Evolutionary conservation across 2,329 filamentous ascomycete species (phyloP).

Genomic region (Hymenotorrendiella dingleyae): DNA sequence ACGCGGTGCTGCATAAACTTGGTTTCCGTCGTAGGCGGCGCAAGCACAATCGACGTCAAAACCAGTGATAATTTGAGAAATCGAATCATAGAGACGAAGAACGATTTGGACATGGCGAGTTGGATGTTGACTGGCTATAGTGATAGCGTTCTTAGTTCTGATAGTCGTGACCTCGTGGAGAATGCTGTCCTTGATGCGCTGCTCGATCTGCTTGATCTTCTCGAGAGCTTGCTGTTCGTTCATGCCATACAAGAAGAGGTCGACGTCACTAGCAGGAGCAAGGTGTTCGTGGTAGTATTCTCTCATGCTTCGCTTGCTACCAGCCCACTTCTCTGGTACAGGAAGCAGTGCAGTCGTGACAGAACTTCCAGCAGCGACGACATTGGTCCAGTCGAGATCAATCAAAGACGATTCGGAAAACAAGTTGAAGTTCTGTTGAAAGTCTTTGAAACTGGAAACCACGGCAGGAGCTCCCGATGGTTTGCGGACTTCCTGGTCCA

Average conservation of each 20-base stretch:
- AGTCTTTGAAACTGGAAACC: slow-evolving; percentile 61
- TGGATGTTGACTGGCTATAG: slow-evolving; percentile 78
- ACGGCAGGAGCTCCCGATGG: slow-evolving; percentile 59
- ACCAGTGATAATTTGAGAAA: slow-evolving; percentile 79
- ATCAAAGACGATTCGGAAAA: slow-evolving; percentile 74
- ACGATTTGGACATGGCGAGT: slow-evolving; percentile 81
- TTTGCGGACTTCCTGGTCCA: slow-evolving; percentile 56
- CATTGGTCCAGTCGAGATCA: slow-evolving; percentile 76
- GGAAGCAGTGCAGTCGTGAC: slow-evolving; percentile 75
- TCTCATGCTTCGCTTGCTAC: slow-evolving; percentile 56
- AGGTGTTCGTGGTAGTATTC: slow-evolving; percentile 78
- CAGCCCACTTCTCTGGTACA: slow-evolving; percentile 54
- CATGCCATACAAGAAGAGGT: slow-evolving; percentile 78
- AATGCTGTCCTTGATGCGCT: slow-evolving; percentile 67
- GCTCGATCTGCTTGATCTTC: slow-evolving; percentile 80
- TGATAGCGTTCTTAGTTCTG: slow-evolving; percentile 81
- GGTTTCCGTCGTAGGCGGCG: slow-evolving; percentile 71
- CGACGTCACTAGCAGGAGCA: slow-evolving; percentile 79
- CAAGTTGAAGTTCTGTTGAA: slow-evolving; percentile 71
- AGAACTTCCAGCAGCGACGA: slow-evolving; percentile 74
- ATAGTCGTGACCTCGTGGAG: slow-evolving; percentile 79
- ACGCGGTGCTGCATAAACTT: slow-evolving; percentile 73
- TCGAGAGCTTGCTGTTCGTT: slow-evolving; percentile 71
- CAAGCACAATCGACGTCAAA: slow-evolving; percentile 86
- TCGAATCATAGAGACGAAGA: slow-evolving; percentile 74